Percentiles rank a stretch among this genome's conserved stretches.
These are phyloP conservation scores for Raddia distichophylla DNA, from an alignment of 176 grass and related monocot genomes.

Conservation along the genomic window DNA sequence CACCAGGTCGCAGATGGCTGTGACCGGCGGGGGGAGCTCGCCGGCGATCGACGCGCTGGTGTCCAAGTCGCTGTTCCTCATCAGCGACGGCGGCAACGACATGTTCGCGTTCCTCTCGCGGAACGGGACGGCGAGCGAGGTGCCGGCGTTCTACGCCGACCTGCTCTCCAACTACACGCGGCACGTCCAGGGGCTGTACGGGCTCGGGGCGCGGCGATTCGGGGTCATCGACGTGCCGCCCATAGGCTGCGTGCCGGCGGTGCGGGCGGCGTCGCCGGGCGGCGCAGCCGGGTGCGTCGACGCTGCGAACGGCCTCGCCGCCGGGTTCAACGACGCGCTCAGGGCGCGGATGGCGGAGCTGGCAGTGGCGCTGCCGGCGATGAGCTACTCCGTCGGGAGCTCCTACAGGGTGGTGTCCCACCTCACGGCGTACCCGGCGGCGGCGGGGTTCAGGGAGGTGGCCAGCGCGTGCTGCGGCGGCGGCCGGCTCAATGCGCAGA, in stretches of 20 bases:
- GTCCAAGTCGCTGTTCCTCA: slow-evolving; percentile 57
- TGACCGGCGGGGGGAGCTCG: neutral
- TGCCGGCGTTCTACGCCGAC: slow-evolving; percentile 42
- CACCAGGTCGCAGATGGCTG: slow-evolving; percentile 44
- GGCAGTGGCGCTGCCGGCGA: slow-evolving; percentile 35
- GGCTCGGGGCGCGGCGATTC: slow-evolving; percentile 49
- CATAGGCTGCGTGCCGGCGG: slow-evolving; percentile 58
- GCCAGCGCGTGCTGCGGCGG: slow-evolving; percentile 63
- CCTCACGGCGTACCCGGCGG: slow-evolving; percentile 39
- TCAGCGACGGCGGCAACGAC: slow-evolving; percentile 68
- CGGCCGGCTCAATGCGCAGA: slow-evolving; percentile 45
- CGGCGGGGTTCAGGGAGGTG: slow-evolving; percentile 45
- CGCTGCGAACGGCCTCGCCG: slow-evolving; percentile 43
- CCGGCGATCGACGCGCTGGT: slow-evolving; percentile 21
- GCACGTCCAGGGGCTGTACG: slow-evolving; percentile 36
- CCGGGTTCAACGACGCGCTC: slow-evolving; percentile 56
- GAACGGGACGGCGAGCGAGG: slow-evolving; percentile 51
- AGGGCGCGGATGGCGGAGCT: slow-evolving; percentile 26
- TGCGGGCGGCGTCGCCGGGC: slow-evolving; percentile 14
- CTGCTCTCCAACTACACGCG: slow-evolving; percentile 52
- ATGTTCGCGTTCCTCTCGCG: slow-evolving; percentile 52
- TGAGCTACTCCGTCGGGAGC: slow-evolving; percentile 59
- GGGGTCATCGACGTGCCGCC: slow-evolving; percentile 58
- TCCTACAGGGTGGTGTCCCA: slow-evolving; percentile 47
- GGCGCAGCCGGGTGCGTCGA: slow-evolving; percentile 47